A percentile compares a stretch with the other conserved stretches of the same genome.
phyloP scores from a whole-genome alignment of 305 asterid genomes.

The Stenogyne calaminthoides region DNA sequence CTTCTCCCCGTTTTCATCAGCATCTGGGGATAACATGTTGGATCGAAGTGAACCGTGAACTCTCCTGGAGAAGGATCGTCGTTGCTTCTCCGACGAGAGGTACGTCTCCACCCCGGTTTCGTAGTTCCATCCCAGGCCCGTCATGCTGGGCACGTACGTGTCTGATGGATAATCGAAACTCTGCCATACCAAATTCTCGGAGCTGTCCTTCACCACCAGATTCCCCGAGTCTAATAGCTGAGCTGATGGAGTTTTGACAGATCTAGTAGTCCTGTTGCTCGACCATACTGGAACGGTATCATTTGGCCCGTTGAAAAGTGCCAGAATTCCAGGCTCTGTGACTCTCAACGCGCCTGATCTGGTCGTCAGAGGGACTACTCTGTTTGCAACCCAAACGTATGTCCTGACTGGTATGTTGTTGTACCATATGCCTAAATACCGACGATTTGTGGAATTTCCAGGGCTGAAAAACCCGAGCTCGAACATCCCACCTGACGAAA shows the following conservation, averaged over 20 bases:
- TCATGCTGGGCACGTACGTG: constrained; percentile 29
- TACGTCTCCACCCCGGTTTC: constrained; percentile 10
- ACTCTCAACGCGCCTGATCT: constrained; percentile 29
- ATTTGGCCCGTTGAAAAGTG: constrained; percentile 24
- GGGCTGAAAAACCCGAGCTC: constrained; percentile 11
- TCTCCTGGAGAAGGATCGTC: constrained; percentile 42
- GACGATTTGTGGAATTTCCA: neutral
- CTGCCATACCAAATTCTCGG: constrained; percentile 35
- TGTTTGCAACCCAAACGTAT: constrained; percentile 41
- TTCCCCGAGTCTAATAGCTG: constrained; percentile 41
- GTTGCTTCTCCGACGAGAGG: constrained; percentile 35
- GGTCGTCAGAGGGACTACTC: constrained; percentile 12
- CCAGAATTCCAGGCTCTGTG: constrained; percentile 30
- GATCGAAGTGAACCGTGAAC: constrained; percentile 1
- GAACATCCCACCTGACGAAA: constrained; percentile 16
- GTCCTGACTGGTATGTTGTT: neutral
- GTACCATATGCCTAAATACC: constrained; percentile 11
- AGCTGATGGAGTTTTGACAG: constrained; percentile 1
- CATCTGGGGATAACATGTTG: constrained; percentile 22
- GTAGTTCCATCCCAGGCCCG: constrained; percentile 27
- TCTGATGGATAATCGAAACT: constrained; percentile 40
- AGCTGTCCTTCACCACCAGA: constrained; percentile 29
- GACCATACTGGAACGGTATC: constrained; percentile 35
- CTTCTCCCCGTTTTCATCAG: neutral
- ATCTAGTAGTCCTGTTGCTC: constrained; percentile 16